Conservation (phyloP, 176 grass and related monocot genomes). For the Hordeum marinum region DNA sequence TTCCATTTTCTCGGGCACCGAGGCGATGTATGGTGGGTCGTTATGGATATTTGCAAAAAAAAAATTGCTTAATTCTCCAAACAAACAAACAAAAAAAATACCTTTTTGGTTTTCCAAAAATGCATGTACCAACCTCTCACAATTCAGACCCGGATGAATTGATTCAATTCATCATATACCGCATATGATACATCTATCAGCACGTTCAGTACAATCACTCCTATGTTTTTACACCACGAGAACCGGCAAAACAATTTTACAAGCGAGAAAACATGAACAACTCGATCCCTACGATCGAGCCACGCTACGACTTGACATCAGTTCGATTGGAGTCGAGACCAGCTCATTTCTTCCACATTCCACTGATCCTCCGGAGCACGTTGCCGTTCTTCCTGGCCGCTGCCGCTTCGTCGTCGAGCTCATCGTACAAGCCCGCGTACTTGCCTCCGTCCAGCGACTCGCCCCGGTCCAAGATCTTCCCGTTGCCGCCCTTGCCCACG, state of each 20-base stretch:
- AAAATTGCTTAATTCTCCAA: too few species aligned
- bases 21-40: too few species aligned
- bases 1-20: too few species aligned
- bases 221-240: slow-evolving; percentile 43
- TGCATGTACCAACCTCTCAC: not conserved
- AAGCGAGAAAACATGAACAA: not conserved
- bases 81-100: too few species aligned
- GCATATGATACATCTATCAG: slow-evolving; percentile 39
- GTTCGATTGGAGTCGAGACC: not conserved
- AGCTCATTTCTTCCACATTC: slow-evolving; percentile 95
- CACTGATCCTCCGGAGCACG: slow-evolving; percentile 83
- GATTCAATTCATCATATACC: slow-evolving; percentile 28
- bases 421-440: slow-evolving; percentile 45
- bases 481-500: slow-evolving; percentile 61
- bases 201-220: slow-evolving; percentile 34
- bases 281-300: not conserved
- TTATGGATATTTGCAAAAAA: too few species aligned
- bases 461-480: slow-evolving; percentile 59
- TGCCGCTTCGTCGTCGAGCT: slow-evolving; percentile 66
- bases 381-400: slow-evolving; percentile 73
- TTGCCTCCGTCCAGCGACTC: slow-evolving; percentile 54
- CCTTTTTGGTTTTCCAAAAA: not conserved
- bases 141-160: slow-evolving; percentile 13
- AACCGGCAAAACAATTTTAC: slow-evolving; percentile 48
- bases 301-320: not conserved